phyloP scores from a whole-genome alignment of 2,329 filamentous ascomycete genomes.

The Stemphylium vesicarium region DNA sequence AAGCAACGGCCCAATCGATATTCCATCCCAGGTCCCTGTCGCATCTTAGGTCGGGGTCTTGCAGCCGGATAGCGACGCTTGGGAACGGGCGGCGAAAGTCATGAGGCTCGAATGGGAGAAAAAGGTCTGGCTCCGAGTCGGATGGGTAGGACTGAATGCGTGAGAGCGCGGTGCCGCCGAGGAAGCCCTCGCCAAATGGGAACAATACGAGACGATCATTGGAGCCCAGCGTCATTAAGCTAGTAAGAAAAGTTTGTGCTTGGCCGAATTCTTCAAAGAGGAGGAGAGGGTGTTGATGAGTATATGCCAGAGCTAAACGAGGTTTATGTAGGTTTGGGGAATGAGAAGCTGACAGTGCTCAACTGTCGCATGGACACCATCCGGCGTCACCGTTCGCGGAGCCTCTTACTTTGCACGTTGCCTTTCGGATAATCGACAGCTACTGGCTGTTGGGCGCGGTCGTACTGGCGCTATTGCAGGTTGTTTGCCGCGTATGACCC shows the following conservation, averaged over 20 bases:
- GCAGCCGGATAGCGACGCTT: slow-evolving; percentile 18
- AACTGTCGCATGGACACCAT: not conserved
- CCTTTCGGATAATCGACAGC: not conserved
- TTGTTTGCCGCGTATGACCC: slow-evolving; percentile 2
- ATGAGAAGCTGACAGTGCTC: not conserved
- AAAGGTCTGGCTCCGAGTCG: slow-evolving; percentile 27
- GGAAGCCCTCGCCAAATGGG: slow-evolving; percentile 15
- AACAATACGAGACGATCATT: slow-evolving; percentile 9
- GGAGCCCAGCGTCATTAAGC: slow-evolving; percentile 23
- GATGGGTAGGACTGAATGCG: slow-evolving; percentile 17
- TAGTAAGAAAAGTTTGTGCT: not conserved
- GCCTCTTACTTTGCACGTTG: not conserved
- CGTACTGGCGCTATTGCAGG: not conserved
- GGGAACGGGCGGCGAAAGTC: slow-evolving; percentile 7
- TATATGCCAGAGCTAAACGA: not conserved
- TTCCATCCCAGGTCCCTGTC: slow-evolving; percentile 47
- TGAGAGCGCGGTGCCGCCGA: slow-evolving; percentile 5
- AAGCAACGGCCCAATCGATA: slow-evolving; percentile 52
- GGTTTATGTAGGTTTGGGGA: not conserved
- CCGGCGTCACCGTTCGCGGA: not conserved
- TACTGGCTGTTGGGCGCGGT: not conserved
- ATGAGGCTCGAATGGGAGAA: slow-evolving; percentile 3
- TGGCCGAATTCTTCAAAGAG: not conserved
- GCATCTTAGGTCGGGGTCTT: slow-evolving; percentile 29
- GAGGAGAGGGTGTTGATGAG: not conserved